Evolutionary conservation across 2,329 filamentous ascomycete species (phyloP).

Genomic region (Hymenoscyphus repandus): DNA sequence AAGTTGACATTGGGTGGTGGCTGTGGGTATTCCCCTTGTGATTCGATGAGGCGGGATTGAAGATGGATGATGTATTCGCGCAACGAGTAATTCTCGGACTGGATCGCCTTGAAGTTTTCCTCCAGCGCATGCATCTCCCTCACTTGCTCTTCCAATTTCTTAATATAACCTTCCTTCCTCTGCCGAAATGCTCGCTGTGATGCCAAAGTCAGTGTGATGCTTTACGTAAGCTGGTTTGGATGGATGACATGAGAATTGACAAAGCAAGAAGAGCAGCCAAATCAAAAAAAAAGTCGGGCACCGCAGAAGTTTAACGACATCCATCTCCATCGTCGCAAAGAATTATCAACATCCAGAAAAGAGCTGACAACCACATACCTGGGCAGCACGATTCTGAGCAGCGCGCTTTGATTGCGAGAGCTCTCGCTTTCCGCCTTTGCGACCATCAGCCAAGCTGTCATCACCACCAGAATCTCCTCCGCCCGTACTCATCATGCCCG

Average conservation of each 20-base stretch:
- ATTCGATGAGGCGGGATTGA: conserved; percentile 79
- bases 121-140: conserved; percentile 73
- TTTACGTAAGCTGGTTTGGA: conserved; percentile 29
- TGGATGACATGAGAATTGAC: conserved; percentile 35
- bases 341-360: conserved; percentile 1
- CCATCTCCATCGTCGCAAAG: conserved; percentile 4
- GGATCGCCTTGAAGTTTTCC: conserved; percentile 71
- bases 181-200: conserved; percentile 88
- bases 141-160: conserved; percentile 92
- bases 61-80: conserved; percentile 90
- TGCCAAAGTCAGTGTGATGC: conserved; percentile 5
- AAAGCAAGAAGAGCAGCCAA: conserved; percentile 29
- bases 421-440: conserved; percentile 78
- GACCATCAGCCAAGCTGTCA: conserved; percentile 41
- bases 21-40: conserved; percentile 76
- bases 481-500: conserved; percentile 23
- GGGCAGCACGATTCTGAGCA: conserved; percentile 91
- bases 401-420: conserved; percentile 93
- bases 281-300: neutral
- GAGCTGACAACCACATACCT: conserved; percentile 56
- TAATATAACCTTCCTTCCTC: conserved; percentile 96
- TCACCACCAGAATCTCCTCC: conserved; percentile 29
- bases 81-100: conserved; percentile 83
- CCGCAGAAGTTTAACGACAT: conserved; percentile 17
- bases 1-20: conserved; percentile 77